Base-by-base conservation (phyloP, 495 filamentous ascomycete genomes). In the Penicillium samsonianum region DNA sequence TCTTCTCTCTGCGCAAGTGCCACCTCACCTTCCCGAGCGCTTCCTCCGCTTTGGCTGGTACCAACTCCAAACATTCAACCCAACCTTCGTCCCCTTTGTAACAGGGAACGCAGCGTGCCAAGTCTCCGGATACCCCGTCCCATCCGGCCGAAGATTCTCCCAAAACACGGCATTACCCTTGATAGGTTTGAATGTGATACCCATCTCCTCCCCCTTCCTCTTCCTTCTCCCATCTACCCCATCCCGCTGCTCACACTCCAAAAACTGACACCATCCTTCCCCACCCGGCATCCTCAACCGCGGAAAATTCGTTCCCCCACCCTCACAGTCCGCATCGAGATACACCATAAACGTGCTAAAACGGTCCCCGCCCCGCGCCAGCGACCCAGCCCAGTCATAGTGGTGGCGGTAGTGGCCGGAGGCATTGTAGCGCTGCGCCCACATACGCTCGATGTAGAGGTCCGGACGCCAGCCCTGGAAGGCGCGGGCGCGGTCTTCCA, bases 31-130 rank as follows among this genome's bases (percentile, higher is more conserved):
- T 31, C 44, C 35, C 25, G 6, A 37, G 26, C 59, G 50, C 44
- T 47, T 64, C 61, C 63, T 52, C 56, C 41, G 55, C 12, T 72
- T 72, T 41, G 73, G 70, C 63, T 78, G 75, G 63, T 76, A 78
- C 75, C 75, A 78, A 64, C 75, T 74, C 88, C 88, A 92, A 63
- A 91, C 88, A 75, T 92, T 92, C 84, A 92, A 80, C n/a, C 88
- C 89, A 50, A 90, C 80, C 78, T 92, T 92, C 50, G 71, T 80
- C 23, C 89, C 89, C 54, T 72, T 75, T 38, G 76, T 80, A 7
- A 91, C 87, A 35, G 87, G 86, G 64, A 88, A 65, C 31, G 87
- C 86, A 6, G 87, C 87, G 77, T 92, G 89, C 70, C 88, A 79
- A 33, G 81, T 86, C 70, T 84, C 78, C 61, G 80, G 71, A 69